A percentile compares a stretch with the other conserved stretches of the same genome.
Conservation (phyloP, 257 asterid species). For the Forsythia suspensa region DNA sequence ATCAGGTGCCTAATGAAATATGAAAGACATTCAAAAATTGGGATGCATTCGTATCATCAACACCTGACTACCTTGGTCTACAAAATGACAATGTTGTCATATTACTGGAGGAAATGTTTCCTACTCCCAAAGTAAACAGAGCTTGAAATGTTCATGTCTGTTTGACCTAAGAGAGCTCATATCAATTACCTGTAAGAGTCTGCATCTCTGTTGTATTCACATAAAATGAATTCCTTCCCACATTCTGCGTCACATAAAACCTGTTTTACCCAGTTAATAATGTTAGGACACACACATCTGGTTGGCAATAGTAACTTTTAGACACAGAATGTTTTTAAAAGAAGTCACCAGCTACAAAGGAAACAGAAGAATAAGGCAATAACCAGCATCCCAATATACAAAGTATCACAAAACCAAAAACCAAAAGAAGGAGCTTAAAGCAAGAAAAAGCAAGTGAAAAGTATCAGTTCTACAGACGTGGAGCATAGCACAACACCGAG, state of each 20-base stretch:
- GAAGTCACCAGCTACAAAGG: background rate
- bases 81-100: background rate
- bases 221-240: conserved; percentile 86
- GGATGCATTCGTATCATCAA: background rate
- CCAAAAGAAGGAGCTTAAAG: background rate
- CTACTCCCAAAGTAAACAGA: conserved; percentile 1
- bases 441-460: background rate
- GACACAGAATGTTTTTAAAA: background rate
- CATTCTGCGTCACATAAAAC: conserved; percentile 73
- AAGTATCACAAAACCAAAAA: background rate
- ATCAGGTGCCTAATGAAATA: conserved; percentile 7
- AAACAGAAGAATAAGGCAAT: background rate
- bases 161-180: conserved; percentile 10
- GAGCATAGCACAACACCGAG: background rate
- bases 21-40: background rate
- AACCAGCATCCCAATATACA: background rate
- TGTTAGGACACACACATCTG: conserved; percentile 10
- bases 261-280: conserved; percentile 40
- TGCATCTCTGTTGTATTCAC: conserved; percentile 98
- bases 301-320: background rate
- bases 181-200: conserved; percentile 83
- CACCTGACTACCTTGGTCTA: background rate
- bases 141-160: background rate
- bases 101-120: background rate
- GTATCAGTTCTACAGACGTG: background rate